These are phyloP conservation scores for Volvox carteri DNA, from an alignment of 163 green algal species.

Conservation along the genomic window DNA sequence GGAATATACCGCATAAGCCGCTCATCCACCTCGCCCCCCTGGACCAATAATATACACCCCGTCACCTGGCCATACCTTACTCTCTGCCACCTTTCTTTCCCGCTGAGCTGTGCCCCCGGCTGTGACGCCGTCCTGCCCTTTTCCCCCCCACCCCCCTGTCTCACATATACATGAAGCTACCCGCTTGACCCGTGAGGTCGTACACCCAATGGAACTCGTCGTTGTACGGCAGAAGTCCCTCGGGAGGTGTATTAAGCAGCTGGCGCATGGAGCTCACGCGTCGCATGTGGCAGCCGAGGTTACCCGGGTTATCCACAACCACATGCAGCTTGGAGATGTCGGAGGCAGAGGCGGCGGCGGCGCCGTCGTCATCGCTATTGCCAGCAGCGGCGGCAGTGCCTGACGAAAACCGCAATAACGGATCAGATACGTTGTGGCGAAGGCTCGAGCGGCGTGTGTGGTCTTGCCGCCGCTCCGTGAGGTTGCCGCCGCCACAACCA, in stretches of 20 bases:
- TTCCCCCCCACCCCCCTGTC: background rate
- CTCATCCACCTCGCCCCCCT: too few species aligned
- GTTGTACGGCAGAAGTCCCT: background rate
- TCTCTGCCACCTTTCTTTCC: too few species aligned
- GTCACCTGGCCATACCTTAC: too few species aligned
- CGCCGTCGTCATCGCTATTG: background rate
- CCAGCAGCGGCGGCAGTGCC: background rate
- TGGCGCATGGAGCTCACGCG: background rate
- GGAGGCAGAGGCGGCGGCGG: background rate
- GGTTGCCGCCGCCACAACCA: too few species aligned
- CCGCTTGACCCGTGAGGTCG: constrained; percentile 32
- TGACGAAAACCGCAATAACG: too few species aligned
- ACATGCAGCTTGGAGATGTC: background rate
- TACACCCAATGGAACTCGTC: constrained; percentile 31
- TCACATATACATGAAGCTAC: constrained; percentile 47
- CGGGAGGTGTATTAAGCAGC: background rate
- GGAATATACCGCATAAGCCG: too few species aligned
- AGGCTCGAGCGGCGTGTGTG: background rate
- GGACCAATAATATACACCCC: too few species aligned
- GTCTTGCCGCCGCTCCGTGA: too few species aligned
- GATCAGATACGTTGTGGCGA: too few species aligned
- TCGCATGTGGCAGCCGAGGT: constrained; percentile 18
- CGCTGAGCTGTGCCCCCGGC: too few species aligned
- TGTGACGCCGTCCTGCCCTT: too few species aligned
- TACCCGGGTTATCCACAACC: background rate